These are phyloP conservation scores for Zygosaccharomyces bailii DNA, from an alignment of 805 yeast genomes.

Conservation along the genomic window DNA sequence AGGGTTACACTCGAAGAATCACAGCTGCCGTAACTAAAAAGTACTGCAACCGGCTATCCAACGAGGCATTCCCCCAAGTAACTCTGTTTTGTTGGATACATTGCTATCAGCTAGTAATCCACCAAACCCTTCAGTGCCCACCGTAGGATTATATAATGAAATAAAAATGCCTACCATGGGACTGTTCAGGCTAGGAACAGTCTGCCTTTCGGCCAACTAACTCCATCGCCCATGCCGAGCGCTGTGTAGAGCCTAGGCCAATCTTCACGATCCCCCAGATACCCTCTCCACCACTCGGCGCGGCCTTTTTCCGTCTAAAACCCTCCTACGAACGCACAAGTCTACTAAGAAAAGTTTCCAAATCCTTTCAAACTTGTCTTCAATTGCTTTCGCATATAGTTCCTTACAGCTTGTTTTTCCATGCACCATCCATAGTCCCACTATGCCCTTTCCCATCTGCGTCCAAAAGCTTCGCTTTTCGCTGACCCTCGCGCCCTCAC, in stretches of 20 bases:
- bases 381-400: slow-evolving; percentile 32
- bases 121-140: slow-evolving; percentile 37
- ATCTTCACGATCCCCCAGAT: slow-evolving; percentile 34
- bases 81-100: slow-evolving; percentile 26
- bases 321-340: slow-evolving; percentile 31
- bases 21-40: slow-evolving; percentile 16
- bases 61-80: slow-evolving; percentile 32
- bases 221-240: slow-evolving; percentile 29
- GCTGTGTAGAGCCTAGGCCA: slow-evolving; percentile 33
- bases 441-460: not conserved
- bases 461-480: not conserved
- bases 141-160: slow-evolving; percentile 31
- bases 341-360: slow-evolving; percentile 30
- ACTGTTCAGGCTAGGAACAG: slow-evolving; percentile 32
- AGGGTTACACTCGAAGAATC: slow-evolving; percentile 33
- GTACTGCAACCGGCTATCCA: slow-evolving; percentile 25
- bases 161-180: slow-evolving; percentile 34
- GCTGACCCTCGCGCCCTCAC: not conserved
- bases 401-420: slow-evolving; percentile 15
- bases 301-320: slow-evolving; percentile 32
- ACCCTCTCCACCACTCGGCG: slow-evolving; percentile 36
- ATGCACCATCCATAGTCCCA: not conserved
- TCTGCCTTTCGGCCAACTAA: not conserved
- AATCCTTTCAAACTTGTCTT: slow-evolving; percentile 31
- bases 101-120: slow-evolving; percentile 35